Base-by-base conservation (phyloP, 108 stramenopile species). In the Fragilariopsis cylindrus region DNA sequence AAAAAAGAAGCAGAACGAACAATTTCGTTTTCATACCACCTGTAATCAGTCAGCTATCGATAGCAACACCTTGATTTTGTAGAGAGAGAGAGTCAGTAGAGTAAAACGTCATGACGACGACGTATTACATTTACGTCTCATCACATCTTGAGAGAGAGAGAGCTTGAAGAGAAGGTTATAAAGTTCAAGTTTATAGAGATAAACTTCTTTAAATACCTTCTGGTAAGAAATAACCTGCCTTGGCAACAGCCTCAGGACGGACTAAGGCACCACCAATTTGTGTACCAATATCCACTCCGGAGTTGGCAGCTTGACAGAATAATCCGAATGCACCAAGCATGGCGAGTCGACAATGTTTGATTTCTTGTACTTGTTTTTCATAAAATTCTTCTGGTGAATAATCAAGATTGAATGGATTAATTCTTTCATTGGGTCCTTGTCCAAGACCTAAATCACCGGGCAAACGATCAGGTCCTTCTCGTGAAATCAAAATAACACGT, bases 271-370 rank as follows among this genome's bases (percentile, higher is more conserved):
- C 90, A 71, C 87, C 82, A 46, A 98, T 77, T 84, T 98, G 98
- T 54, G 83, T 77, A 48, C 87, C 76, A 69, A 98, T 84, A 67
- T 84, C 88, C 15, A 74, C 72, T 56, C 96, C 96, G 60, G 93
- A 89, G 80, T 85, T 86, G 62, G 66, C 58, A 55, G 82, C 81
- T 86, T 98, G 97, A 76, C 84, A 82, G 82, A 85, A 82, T 70
- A 98, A 88, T 69, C 97, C 98, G 56, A 96, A 81, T 74, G 87
- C 85, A 68, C 85, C 98, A 77, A 98, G 75, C 98, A 98, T 98
- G 50, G 98, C 98, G 56, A 97, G 90, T 85, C 98, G 96, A 85
- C 96, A 95, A 86, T 98, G 93, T 96, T 98, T 98, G 77, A 97
- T 76, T 85, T 98, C 98, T 82, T 97, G 96, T 30, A 96, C 81